Base-by-base conservation (phyloP, 2,329 filamentous ascomycete genomes). In the Leptosphaerulina australis region DNA sequence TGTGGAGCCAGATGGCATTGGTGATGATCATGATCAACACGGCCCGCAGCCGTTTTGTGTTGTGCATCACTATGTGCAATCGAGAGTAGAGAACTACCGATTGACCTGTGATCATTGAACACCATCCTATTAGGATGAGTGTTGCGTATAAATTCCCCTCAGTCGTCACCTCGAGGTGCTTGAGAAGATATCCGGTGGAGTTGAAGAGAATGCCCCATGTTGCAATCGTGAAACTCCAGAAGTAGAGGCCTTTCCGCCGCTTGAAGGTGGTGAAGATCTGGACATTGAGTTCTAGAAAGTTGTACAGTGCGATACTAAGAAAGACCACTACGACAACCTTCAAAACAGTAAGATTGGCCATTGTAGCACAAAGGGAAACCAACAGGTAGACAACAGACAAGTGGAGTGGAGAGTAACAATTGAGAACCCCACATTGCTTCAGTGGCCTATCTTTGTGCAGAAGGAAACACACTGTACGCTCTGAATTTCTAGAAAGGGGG, bases 41-140 rank as follows among this genome's bases (percentile, higher is more conserved):
- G 3, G 74, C 67, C 4, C 72, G 75, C 1, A 85, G 69, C 17
- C 43, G 39, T 3, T 77, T 68, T 9, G 74, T 69, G 37, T 83
- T 79, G 10, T 76, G 76, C 20, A 83, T 67, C 7, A 87, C 76
- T 1, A 87, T 73, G 58, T 86, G 82, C 1, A 86, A 72, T 8
- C 83, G 76, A 2, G 83, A 85, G 68, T 83, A 86, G 0, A 86
- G 71, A 2, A 86, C 83, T 11, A 85, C 58, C 0, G 79, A 78
- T 62, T 85, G 82, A 0, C 83, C 83, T 0, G 82, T 84, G 0
- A 86, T 80, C 81, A 85, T 84, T 2, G 70, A 60, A 61, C 79
- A 80, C 79, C 83, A 81, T n/a, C 81, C 83, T 53, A 85, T 56
- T n/a, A 74, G 75, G 18, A 81, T 67, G 4, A 80, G 56, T 4